Conservation (phyloP, 371 early-diverging fungal genomes). For the Mortierella sp. region DNA sequence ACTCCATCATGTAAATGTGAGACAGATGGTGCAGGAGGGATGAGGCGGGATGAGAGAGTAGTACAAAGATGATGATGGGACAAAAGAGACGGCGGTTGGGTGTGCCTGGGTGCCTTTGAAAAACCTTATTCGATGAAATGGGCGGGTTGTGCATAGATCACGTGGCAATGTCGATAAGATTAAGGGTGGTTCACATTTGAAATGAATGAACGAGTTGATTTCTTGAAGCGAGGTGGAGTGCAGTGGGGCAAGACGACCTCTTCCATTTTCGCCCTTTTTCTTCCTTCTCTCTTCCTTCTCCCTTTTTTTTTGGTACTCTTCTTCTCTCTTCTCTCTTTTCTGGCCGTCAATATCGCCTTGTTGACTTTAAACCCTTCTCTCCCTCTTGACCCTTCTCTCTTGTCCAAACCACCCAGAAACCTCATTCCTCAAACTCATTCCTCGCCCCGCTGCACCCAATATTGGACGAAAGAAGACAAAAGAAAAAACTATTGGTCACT, state of each 20-base stretch:
- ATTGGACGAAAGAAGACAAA: background rate
- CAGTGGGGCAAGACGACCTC: background rate
- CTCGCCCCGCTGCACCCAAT: background rate
- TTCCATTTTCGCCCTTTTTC: background rate
- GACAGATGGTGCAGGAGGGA: background rate
- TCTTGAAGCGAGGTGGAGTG: background rate
- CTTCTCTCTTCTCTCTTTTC: background rate
- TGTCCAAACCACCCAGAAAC: no score
- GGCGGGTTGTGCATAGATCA: background rate
- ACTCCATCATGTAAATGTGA: conserved; percentile 34
- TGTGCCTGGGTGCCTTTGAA: background rate
- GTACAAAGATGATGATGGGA: conserved; percentile 8
- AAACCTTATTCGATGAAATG: background rate
- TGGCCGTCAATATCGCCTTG: background rate
- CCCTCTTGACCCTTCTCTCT: conserved; percentile 12
- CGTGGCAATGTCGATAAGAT: no score
- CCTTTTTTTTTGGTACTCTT: background rate
- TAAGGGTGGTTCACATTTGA: no score
- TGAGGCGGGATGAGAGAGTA: background rate
- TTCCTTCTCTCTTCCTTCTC: background rate
- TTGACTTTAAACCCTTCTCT: no score
- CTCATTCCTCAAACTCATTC: background rate
- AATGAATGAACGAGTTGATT: background rate
- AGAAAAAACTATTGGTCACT: background rate
- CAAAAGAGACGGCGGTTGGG: background rate